Evolutionary conservation across 2,329 filamentous ascomycete genomes (phyloP).

Genomic region (Ophiostoma ips): DNA sequence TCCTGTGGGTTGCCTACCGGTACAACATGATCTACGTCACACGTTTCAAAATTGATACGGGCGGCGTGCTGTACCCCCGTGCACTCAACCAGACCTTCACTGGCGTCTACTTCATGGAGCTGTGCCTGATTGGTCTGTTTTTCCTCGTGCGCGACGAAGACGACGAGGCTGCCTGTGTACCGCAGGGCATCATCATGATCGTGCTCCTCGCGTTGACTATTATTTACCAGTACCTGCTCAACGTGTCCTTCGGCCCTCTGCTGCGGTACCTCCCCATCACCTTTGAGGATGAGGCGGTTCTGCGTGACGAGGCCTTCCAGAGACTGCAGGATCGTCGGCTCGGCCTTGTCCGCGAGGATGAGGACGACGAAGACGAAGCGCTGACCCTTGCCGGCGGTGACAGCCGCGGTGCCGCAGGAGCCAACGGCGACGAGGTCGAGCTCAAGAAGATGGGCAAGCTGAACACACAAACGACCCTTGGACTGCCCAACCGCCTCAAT

Average conservation of each 20-base stretch:
- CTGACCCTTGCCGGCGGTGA: background rate
- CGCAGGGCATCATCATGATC: slow-evolving; percentile 79
- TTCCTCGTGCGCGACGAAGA: slow-evolving; percentile 55
- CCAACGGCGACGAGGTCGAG: slow-evolving; percentile 21
- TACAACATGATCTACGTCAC: slow-evolving; percentile 95
- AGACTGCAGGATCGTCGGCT: slow-evolving; percentile 60
- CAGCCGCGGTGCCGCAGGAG: background rate
- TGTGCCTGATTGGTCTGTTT: slow-evolving; percentile 80
- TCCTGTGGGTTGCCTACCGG: slow-evolving; percentile 91
- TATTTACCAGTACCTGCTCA: slow-evolving; percentile 68
- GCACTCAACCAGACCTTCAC: slow-evolving; percentile 95
- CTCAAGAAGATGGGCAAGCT: slow-evolving; percentile 19
- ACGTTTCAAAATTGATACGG: slow-evolving; percentile 79
- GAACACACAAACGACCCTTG: slow-evolving; percentile 13
- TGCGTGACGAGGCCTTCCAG: slow-evolving; percentile 82
- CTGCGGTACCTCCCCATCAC: slow-evolving; percentile 87
- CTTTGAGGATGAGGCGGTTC: slow-evolving; percentile 83
- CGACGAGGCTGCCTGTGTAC: slow-evolving; percentile 43
- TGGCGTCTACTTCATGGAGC: slow-evolving; percentile 86
- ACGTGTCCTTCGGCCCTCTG: slow-evolving; percentile 70
- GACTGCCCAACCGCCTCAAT: slow-evolving; percentile 20
- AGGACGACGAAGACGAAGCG: slow-evolving; percentile 21
- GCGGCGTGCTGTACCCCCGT: slow-evolving; percentile 77
- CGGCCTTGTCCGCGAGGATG: slow-evolving; percentile 38
- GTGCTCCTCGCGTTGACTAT: slow-evolving; percentile 55